phyloP scores from a whole-genome alignment of 495 filamentous ascomycete genomes.

The Choiromyces venosus region DNA sequence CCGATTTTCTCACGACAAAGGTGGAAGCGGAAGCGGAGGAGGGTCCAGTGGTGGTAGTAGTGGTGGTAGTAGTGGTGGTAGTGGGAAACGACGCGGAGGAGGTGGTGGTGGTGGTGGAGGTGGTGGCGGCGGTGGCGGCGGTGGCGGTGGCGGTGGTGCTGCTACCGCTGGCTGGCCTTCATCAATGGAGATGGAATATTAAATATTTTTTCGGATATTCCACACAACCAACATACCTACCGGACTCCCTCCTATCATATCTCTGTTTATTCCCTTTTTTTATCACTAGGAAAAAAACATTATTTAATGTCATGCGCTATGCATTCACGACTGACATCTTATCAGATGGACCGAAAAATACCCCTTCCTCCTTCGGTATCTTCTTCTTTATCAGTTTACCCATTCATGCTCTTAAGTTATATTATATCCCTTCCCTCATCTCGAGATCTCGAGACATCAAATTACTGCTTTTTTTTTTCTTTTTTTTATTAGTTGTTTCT shows the following conservation, averaged over 20 bases:
- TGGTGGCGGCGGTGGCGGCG: neutral
- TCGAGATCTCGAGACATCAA: too few species aligned
- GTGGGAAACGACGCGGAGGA: constrained; percentile 7
- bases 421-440: too few species aligned
- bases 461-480: too few species aligned
- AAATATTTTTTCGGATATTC: constrained; percentile 13
- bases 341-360: too few species aligned
- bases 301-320: neutral
- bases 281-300: too few species aligned
- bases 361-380: too few species aligned
- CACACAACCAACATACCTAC: neutral
- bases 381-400: too few species aligned
- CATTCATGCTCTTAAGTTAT: too few species aligned
- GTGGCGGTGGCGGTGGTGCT: constrained; percentile 12
- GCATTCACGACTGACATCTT: too few species aligned
- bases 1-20: constrained; percentile 38
- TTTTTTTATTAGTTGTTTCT: too few species aligned
- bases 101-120: constrained; percentile 7
- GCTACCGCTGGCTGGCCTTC: constrained; percentile 40
- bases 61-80: constrained; percentile 4
- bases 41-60: constrained; percentile 12
- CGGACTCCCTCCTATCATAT: too few species aligned
- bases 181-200: constrained; percentile 39
- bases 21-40: constrained; percentile 9
- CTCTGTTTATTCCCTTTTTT: too few species aligned